Base-by-base conservation (phyloP, 2,329 filamentous ascomycete species). In the Exophiala mesophila region DNA sequence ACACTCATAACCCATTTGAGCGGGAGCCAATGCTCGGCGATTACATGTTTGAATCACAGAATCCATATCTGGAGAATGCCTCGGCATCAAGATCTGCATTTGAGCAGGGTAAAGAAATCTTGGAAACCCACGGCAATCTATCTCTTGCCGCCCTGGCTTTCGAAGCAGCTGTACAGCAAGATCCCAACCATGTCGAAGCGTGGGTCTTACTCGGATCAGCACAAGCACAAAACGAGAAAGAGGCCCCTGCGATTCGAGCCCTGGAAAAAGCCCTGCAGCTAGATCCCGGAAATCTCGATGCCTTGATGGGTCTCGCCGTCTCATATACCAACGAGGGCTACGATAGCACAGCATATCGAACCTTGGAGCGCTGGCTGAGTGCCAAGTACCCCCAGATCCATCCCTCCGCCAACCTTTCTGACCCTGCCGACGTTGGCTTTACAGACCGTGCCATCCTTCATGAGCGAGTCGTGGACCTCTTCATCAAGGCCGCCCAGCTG, bases 271-370 rank as follows among this genome's bases (percentile, higher is more conserved):
- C 90, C 1, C 69, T 96, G 51, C 90, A 89, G 64, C 73, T 92
- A 19, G 89, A 97, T 57, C 83, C 88, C 1, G 82, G 80, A 57
- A 96, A 95, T 60, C 76, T 94, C 15, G 79, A 86, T 46, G 90
- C 89, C 1, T 75, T 98, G 33, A 97, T 98, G 90, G 89, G 88
- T 1, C 72, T 98, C 39, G 88, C 90, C 10, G 90, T 98, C 15
- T 94, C 87, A 4, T 98, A 98, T 66, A 98, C 92, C 35, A 98
- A 98, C 68, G 92, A 98, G 69, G 92, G 90, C 50, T 98, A 97
- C 68, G 92, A 98, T 66, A 90, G 85, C 60, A 94, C 89, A 15
- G 90, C 92, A 35, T 98, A 97, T 72, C 82, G 90, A 41, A 97
- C 90, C 7, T 76, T 98, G 10, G 92, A 98, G 69, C 85, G 90